Evolutionary conservation across 371 early-diverging fungal genomes (phyloP), one percentile per base, ranked within the genome.

Genomic region (Parasitella parasitica): DNA sequence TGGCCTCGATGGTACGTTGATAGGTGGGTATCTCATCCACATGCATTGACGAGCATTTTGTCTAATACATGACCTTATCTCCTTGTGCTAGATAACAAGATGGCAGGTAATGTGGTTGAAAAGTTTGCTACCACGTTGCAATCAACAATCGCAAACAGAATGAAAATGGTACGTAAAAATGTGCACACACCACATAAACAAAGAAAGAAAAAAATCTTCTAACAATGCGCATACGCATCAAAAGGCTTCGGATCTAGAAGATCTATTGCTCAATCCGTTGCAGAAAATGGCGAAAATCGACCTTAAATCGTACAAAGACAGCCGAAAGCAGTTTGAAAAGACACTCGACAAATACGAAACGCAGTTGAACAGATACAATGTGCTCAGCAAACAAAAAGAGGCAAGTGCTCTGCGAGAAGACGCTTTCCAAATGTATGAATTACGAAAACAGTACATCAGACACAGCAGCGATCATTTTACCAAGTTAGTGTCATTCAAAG

Each of bases 321-420:
- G 75, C 12, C 72, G 81, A 46, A 82, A 77, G 64, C 63, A 69
- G 7, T 87, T 76, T 70, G 89, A 89, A 48, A 80, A 80, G 46
- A 70, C 73, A 15, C 64, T 81, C 52, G 89, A 90, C 38, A 76
- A 74, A 61, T 90, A 88, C 59, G 91, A 91, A 68, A 71, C 73
- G n/a, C 87, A 88, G 13, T 66, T 88, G 22, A 70, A 70, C 20
- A 78, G 81, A 63, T 89, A 87, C 61, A 75, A 73, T 36, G 71
- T 73, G 4, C 72, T 86, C 24, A 85, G 86, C 30, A 82, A 86
- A 36, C 75, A 86, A 50, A 90, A 89, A 55, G 91, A 91, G 62
- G 69, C 88, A 11, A 84, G 83, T 55, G 86, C 88, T 4, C 58
- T 89, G 26, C 71, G 85, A 18, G 91, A 91, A 70, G 89, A 91